phyloP scores from a whole-genome alignment of 2,329 filamentous ascomycete genomes.

The Fusarium aywerte region DNA sequence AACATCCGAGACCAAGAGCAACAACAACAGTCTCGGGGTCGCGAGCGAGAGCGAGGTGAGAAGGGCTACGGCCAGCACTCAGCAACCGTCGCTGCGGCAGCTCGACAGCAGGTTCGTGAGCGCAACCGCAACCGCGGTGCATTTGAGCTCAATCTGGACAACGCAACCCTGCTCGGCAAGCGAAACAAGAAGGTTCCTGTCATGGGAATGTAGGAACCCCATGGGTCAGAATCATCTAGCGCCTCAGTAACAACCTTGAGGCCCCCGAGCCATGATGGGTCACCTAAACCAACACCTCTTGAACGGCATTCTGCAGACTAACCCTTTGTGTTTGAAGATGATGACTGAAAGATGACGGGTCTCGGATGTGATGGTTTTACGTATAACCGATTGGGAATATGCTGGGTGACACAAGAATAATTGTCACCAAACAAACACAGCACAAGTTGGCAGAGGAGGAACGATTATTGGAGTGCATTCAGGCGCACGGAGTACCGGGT shows the following conservation, averaged over 20 bases:
- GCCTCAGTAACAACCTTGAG: slow-evolving; percentile 9
- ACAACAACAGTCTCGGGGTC: slow-evolving; percentile 46
- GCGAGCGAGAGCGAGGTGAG: slow-evolving; percentile 54
- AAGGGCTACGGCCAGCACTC: slow-evolving; percentile 91
- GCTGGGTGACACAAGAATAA: not conserved
- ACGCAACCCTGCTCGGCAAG: slow-evolving; percentile 87
- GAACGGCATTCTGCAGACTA: slow-evolving; percentile 31
- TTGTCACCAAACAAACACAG: not conserved
- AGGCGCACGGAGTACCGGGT: slow-evolving; percentile 46
- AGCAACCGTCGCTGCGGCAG: slow-evolving; percentile 82
- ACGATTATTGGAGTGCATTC: slow-evolving; percentile 33
- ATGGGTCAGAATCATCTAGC: slow-evolving; percentile 12
- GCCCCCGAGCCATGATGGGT: slow-evolving; percentile 28
- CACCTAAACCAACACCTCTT: slow-evolving; percentile 17
- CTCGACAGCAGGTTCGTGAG: slow-evolving; percentile 79
- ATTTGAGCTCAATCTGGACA: slow-evolving; percentile 92
- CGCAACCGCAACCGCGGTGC: slow-evolving; percentile 77
- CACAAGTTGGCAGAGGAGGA: slow-evolving; percentile 9
- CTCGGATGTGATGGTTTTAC: slow-evolving; percentile 9
- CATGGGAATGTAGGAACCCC: slow-evolving; percentile 52
- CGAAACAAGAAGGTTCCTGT: slow-evolving; percentile 65
- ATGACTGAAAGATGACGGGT: slow-evolving; percentile 14
- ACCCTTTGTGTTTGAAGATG: slow-evolving; percentile 29
- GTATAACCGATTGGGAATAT: slow-evolving; percentile 26
- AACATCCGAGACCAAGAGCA: slow-evolving; percentile 69